Evolutionary conservation across 306 rosid species (phyloP).

Genomic region (Quercus parvula): DNA sequence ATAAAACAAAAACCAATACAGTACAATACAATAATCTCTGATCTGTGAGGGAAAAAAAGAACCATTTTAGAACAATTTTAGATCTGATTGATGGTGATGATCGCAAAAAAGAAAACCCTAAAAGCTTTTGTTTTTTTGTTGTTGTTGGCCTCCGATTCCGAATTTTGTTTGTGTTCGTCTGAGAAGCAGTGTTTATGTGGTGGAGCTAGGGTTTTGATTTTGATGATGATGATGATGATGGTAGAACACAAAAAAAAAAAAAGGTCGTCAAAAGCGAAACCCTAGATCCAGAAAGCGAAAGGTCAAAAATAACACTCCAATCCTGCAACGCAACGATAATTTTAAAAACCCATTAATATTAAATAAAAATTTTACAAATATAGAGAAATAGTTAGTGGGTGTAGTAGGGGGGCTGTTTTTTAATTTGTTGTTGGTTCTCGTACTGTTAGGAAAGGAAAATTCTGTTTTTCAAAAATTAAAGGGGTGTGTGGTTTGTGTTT

Average conservation of each 20-base stretch:
- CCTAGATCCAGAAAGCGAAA: slow-evolving; percentile 98
- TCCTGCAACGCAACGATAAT: slow-evolving; percentile 17
- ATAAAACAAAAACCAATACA: neutral
- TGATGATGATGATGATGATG: slow-evolving; percentile 13
- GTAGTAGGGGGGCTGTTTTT: neutral
- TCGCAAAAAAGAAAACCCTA: slow-evolving; percentile 28
- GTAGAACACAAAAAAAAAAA: slow-evolving; percentile 24
- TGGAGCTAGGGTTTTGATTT: slow-evolving; percentile 56
- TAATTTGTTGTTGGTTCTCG: neutral
- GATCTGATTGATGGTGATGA: slow-evolving; percentile 62
- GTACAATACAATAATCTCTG: slow-evolving; percentile 22
- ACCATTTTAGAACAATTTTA: slow-evolving; percentile 40
- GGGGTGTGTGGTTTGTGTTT: too few relatives aligned
- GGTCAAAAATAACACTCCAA: slow-evolving; percentile 60
- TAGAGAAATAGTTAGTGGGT: neutral
- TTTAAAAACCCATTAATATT: neutral
- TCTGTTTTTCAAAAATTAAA: too few relatives aligned
- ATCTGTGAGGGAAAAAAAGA: slow-evolving; percentile 21
- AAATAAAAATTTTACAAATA: neutral
- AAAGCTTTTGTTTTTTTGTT: neutral
- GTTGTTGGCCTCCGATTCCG: slow-evolving; percentile 14
- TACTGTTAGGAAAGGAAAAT: neutral
- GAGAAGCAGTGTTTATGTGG: neutral
- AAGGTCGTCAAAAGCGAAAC: slow-evolving; percentile 58
- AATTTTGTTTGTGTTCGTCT: neutral